These are phyloP conservation scores for Nannochloropsis salina DNA, from an alignment of 108 stramenopile species.

Conservation along the genomic window DNA sequence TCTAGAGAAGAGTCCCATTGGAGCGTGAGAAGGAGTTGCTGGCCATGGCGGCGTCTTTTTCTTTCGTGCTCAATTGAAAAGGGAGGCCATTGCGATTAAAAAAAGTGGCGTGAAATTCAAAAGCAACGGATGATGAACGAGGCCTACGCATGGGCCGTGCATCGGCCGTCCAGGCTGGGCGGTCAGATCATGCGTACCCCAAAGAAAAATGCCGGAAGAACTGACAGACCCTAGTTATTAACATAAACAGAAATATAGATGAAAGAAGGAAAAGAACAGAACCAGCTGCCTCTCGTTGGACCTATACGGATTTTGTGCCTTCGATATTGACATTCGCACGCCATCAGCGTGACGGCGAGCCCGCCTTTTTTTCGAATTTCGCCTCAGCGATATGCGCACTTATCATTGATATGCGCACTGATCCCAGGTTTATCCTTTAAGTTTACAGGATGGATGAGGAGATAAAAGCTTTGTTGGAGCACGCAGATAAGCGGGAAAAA, in stretches of 20 bases:
- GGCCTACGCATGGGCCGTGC: background rate
- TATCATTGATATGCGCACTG: too few species aligned
- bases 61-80: background rate
- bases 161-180: background rate
- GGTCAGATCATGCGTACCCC: too few species aligned
- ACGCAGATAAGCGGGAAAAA: background rate
- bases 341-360: too few species aligned
- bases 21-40: background rate
- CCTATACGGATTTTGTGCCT: too few species aligned
- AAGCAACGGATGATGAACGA: background rate
- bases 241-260: too few species aligned
- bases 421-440: background rate
- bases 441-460: background rate
- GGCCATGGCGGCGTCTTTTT: background rate
- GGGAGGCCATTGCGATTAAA: background rate
- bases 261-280: too few species aligned
- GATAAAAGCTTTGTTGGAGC: background rate
- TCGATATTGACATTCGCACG: too few species aligned
- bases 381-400: too few species aligned
- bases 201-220: too few species aligned
- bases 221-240: too few species aligned
- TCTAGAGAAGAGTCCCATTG: background rate
- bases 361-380: too few species aligned
- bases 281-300: too few species aligned
- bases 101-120: background rate